A percentile compares a stretch with the other conserved stretches of the same genome.
phyloP scores from a whole-genome alignment of 495 filamentous ascomycete genomes.

The Penicillium canescens region DNA sequence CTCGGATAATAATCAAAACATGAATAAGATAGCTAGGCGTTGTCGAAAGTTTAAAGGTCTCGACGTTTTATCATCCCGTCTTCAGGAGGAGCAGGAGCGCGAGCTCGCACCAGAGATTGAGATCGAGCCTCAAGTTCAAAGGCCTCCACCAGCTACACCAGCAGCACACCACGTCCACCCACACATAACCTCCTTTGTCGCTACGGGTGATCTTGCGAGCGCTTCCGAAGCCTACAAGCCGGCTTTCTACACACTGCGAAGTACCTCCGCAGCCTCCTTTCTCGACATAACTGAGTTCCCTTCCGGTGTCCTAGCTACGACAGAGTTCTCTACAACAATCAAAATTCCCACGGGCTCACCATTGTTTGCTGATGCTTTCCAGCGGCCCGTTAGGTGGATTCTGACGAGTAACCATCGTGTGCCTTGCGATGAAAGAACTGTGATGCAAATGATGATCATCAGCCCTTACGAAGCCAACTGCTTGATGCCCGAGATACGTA shows the following conservation, averaged over 20 bases:
- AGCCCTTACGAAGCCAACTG: constrained; percentile 63
- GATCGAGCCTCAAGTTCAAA: constrained; percentile 54
- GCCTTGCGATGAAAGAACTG: constrained; percentile 6
- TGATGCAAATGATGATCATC: constrained; percentile 50
- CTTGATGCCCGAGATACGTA: constrained; percentile 46
- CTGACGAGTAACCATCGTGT: no score
- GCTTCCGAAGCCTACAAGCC: constrained; percentile 37
- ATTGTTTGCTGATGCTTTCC: constrained; percentile 48
- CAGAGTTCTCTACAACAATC: constrained; percentile 58
- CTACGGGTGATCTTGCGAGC: constrained; percentile 20
- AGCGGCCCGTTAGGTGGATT: constrained; percentile 62
- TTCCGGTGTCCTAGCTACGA: constrained; percentile 48
- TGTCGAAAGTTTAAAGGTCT: constrained; percentile 46
- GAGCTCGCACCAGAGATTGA: constrained; percentile 66
- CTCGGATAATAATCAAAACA: constrained; percentile 7
- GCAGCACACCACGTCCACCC: constrained; percentile 42
- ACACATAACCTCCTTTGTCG: constrained; percentile 44
- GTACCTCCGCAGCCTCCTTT: constrained; percentile 37
- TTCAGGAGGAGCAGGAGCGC: constrained; percentile 72
- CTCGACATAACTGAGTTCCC: constrained; percentile 39
- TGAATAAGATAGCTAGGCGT: constrained; percentile 33
- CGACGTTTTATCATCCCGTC: constrained; percentile 30
- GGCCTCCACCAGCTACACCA: constrained; percentile 40
- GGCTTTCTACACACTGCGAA: constrained; percentile 48
- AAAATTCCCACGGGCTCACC: not conserved